These are phyloP conservation scores for Anacardium occidentale DNA, from an alignment of 345 rosid species.

Conservation along the genomic window DNA sequence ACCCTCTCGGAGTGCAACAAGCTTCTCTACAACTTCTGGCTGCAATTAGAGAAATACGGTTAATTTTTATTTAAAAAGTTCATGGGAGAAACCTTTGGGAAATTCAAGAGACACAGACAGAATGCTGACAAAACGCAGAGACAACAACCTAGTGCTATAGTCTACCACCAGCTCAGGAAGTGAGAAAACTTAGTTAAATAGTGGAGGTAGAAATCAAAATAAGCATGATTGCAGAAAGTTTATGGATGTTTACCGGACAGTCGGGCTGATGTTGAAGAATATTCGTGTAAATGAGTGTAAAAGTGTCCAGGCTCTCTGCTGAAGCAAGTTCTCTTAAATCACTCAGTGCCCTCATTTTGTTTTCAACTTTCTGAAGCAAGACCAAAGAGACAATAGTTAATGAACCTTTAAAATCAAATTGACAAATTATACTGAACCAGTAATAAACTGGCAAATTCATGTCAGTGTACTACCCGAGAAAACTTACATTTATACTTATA, in stretches of 20 bases:
- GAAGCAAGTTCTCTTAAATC: slow-evolving; percentile 99
- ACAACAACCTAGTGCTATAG: neutral
- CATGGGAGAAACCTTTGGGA: slow-evolving; percentile 2
- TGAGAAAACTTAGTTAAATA: neutral
- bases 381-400: slow-evolving; percentile 12
- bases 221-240: no score
- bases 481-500: slow-evolving; percentile 75
- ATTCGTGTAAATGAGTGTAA: slow-evolving; percentile 88
- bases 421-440: neutral
- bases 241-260: slow-evolving; percentile 69
- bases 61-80: slow-evolving; percentile 1
- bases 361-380: slow-evolving; percentile 80
- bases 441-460: neutral
- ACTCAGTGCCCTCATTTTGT: slow-evolving; percentile 78
- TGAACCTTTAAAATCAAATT: neutral
- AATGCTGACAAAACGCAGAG: neutral
- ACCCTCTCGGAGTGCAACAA: slow-evolving; percentile 91
- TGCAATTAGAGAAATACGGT: slow-evolving; percentile 30
- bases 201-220: neutral
- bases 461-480: neutral
- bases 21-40: slow-evolving; percentile 98
- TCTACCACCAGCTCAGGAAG: neutral
- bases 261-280: slow-evolving; percentile 98
- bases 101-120: slow-evolving; percentile 1
- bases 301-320: slow-evolving; percentile 93